Percentiles rank a stretch among this genome's conserved stretches.
Conservation (phyloP, 495 filamentous ascomycete species). For the Podospora fimiseda region DNA sequence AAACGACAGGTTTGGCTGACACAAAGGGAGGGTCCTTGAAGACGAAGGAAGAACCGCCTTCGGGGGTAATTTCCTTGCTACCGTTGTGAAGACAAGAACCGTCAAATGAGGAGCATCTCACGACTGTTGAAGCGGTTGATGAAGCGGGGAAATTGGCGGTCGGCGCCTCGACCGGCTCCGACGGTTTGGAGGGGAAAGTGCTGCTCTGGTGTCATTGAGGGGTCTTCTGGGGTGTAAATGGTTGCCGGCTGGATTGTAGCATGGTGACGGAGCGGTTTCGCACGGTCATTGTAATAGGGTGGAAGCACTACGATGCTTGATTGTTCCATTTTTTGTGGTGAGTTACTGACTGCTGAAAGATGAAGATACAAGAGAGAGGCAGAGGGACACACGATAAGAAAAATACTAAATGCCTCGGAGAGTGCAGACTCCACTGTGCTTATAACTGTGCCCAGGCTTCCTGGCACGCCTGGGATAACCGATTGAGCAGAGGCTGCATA, state of each 20-base stretch:
- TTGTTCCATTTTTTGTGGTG: too few species aligned
- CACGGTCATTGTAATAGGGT: too few species aligned
- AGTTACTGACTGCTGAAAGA: too few species aligned
- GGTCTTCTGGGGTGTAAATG: conserved; percentile 21
- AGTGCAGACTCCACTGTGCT: too few species aligned
- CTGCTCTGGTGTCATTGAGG: conserved; percentile 21
- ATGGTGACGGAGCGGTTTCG: not conserved
- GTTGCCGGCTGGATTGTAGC: conserved; percentile 17
- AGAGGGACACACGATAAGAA: too few species aligned
- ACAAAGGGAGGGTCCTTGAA: conserved; percentile 19
- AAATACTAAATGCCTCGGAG: too few species aligned
- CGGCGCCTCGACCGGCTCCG: conserved; percentile 13
- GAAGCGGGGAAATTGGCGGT: conserved; percentile 25
- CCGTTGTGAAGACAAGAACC: conserved; percentile 39
- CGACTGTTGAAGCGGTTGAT: conserved; percentile 33
- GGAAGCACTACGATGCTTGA: too few species aligned
- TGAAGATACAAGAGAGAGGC: too few species aligned
- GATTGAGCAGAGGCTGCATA: too few species aligned
- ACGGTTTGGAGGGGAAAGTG: conserved; percentile 32
- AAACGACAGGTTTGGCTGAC: not conserved
- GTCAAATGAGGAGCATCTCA: conserved; percentile 38
- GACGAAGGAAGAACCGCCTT: conserved; percentile 34
- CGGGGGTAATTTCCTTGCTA: conserved; percentile 7
- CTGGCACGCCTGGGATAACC: too few species aligned
- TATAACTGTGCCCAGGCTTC: too few species aligned